phyloP scores from a whole-genome alignment of 192 early-diverging fungal genomes.

The Coemansia sp. region DNA sequence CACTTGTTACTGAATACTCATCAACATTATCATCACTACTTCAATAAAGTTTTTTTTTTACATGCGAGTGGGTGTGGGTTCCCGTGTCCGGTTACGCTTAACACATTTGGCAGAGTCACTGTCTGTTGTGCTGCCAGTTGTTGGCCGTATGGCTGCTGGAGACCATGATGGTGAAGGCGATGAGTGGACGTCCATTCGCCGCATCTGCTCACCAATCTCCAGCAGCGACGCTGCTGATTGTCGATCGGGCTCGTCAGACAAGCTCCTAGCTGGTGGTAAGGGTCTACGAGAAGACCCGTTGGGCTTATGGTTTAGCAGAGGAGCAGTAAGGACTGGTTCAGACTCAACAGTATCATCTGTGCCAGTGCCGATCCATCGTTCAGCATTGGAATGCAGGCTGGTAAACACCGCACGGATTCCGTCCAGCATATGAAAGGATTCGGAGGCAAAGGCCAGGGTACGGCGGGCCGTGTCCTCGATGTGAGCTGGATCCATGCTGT shows the following conservation, averaged over 20 bases:
- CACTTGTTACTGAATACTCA: conserved; percentile 60
- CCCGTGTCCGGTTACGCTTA: conserved; percentile 43
- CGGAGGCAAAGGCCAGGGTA: conserved; percentile 44
- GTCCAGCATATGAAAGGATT: conserved; percentile 50
- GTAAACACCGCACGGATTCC: conserved; percentile 31
- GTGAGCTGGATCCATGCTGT: conserved; percentile 19
- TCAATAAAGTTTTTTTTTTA: neutral
- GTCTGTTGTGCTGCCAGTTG: neutral
- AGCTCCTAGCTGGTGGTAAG: no score
- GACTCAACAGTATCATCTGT: neutral
- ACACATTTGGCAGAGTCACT: conserved; percentile 15
- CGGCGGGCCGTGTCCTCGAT: conserved; percentile 38
- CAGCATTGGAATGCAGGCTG: conserved; percentile 33
- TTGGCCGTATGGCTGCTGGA: no score
- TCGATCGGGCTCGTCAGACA: no score
- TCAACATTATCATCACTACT: neutral
- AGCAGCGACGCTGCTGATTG: conserved; percentile 9
- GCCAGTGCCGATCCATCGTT: conserved; percentile 38
- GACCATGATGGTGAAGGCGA: neutral
- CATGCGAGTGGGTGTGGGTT: conserved; percentile 34
- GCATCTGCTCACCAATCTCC: conserved; percentile 47
- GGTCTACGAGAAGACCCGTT: no score
- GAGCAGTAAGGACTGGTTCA: neutral
- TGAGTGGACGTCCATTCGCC: conserved; percentile 24
- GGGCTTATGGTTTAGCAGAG: conserved; percentile 5